Conservation (phyloP, 352 stramenopile species). For the Phytopythium sindhum region DNA sequence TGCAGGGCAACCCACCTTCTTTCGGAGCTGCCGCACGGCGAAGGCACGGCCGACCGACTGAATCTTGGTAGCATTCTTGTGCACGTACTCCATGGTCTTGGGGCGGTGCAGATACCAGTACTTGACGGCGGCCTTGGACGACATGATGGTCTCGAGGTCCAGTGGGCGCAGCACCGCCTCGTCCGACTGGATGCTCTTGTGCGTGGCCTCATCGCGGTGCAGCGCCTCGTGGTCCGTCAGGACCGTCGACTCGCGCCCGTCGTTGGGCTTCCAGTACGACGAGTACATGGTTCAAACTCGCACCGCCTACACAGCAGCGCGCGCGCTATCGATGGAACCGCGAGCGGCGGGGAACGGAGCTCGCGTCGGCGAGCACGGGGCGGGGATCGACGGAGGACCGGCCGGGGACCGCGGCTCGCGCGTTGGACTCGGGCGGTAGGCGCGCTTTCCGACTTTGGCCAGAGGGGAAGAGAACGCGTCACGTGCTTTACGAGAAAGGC, state of each 20-base stretch:
- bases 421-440: conserved; percentile 2
- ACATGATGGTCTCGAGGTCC: conserved; percentile 87
- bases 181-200: conserved; percentile 77
- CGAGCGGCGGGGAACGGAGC: background rate
- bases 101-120: conserved; percentile 87
- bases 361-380: background rate
- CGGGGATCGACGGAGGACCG: background rate
- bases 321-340: background rate
- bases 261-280: conserved; percentile 80
- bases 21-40: conserved; percentile 67
- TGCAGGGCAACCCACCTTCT: conserved; percentile 26
- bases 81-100: conserved; percentile 88
- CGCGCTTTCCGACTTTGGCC: conserved; percentile 13
- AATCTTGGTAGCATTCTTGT: conserved; percentile 88
- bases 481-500: conserved; percentile 3
- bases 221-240: conserved; percentile 83
- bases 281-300: conserved; percentile 63
- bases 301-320: background rate
- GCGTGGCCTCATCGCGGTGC: conserved; percentile 71
- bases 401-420: background rate
- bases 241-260: conserved; percentile 66
- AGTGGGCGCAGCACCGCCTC: conserved; percentile 75
- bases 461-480: background rate
- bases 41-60: conserved; percentile 76
- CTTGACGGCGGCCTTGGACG: conserved; percentile 83